A percentile compares a stretch with the other conserved stretches of the same genome.
phyloP scores from a whole-genome alignment of 129 eudicot species.

The Rutidosis leptorrhynchoides region DNA sequence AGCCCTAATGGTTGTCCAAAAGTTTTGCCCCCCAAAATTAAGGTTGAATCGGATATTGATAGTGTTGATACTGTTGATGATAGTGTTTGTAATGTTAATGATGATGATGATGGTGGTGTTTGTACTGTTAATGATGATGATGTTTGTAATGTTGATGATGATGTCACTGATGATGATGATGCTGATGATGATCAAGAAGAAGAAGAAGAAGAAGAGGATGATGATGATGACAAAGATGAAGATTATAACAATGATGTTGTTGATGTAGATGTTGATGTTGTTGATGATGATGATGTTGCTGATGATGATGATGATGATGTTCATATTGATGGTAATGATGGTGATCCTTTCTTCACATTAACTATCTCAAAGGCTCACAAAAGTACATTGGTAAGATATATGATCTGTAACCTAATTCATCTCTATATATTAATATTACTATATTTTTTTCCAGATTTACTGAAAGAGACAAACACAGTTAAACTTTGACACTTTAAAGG shows the following conservation, averaged over 20 bases:
- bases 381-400: background rate
- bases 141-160: background rate
- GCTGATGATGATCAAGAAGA: background rate
- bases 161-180: background rate
- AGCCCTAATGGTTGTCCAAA: conserved; percentile 26
- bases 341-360: conserved; percentile 18
- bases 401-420: background rate
- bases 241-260: too few relatives aligned
- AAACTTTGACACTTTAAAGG: background rate
- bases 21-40: background rate
- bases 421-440: background rate
- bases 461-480: background rate
- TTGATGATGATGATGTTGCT: background rate
- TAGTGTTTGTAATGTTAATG: background rate
- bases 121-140: background rate
- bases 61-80: background rate
- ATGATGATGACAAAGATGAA: background rate
- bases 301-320: background rate
- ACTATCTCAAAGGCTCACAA: conserved; percentile 11
- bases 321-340: conserved; percentile 5
- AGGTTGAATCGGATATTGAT: background rate
- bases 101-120: background rate
- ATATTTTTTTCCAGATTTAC: background rate
- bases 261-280: background rate
- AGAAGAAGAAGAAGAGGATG: background rate